Base-by-base conservation (phyloP, 345 rosid species). In the Sisymbrium irio region DNA sequence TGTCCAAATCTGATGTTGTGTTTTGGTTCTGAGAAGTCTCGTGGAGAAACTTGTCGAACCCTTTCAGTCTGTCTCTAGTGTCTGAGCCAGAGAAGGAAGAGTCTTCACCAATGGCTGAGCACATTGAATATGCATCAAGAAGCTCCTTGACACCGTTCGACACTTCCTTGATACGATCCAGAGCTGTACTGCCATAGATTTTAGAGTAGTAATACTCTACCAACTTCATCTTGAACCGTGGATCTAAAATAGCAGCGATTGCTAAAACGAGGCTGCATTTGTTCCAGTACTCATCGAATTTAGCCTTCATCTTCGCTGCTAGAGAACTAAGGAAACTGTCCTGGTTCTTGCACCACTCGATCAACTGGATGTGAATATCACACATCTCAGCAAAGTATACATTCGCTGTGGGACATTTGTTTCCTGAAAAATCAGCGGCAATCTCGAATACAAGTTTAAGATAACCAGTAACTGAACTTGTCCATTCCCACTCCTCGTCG, bases 151-250 rank as follows among this genome's bases (percentile, higher is more conserved):
- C 69, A 71, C 96, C 91, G 71, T 88, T 91, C 2, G 88, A 84
- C 51, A 92, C 89, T 79, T 88, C 95, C 78, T 94, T 94, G 80
- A 89, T 87, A 40, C 87, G 82, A 57, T 91, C 96, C 64, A 86
- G 80, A 67, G 96, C 91, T 14, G 93, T 88, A 69, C 95, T 94
- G 20, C 97, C 98, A 74, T 94, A 91, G 54, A 91, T 94, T 82
- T 94, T 93, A 25, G 93, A 88, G 78, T 89, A 94, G 74, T 88
- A 94, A 77, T 91, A 91, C 77, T 94, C 98, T 68, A 94, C 97
- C 82, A 91, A 61, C 83, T 91, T 91, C 93, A 91, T 84, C 85
- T 94, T 94, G 79, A 87, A 94, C 76, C 97, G 83, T 1, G 98
- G 97, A 83, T 94, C 98, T 72, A 93, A 84, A 68, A 91, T 89